A percentile compares a stretch with the other conserved stretches of the same genome.
Evolutionary conservation across 1,139 yeast species (phyloP).

Genomic region (Blastobotrys raffinosifermentans): DNA sequence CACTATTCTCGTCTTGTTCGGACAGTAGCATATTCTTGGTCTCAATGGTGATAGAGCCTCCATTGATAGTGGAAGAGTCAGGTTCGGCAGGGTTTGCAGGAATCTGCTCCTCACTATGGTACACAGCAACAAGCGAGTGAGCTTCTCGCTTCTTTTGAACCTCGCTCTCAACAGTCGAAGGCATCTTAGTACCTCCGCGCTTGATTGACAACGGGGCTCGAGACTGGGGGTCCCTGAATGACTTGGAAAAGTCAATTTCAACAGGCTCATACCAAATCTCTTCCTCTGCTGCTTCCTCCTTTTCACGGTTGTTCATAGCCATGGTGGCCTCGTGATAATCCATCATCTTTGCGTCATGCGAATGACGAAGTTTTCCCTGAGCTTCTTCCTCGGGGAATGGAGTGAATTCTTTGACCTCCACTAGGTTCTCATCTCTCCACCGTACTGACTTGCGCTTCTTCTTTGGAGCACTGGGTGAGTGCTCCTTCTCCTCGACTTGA

Average conservation of each 20-base stretch:
- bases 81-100: slow-evolving; percentile 31
- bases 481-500: neutral
- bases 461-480: neutral
- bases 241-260: slow-evolving; percentile 21
- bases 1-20: no score
- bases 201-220: slow-evolving; percentile 21
- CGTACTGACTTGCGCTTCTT: slow-evolving; percentile 30
- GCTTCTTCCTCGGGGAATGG: slow-evolving; percentile 39
- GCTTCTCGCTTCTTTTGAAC: slow-evolving; percentile 27
- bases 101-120: slow-evolving; percentile 24
- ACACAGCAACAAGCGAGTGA: slow-evolving; percentile 24
- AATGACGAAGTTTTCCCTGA: slow-evolving; percentile 28
- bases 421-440: slow-evolving; percentile 37
- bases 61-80: slow-evolving; percentile 9
- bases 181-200: slow-evolving; percentile 28
- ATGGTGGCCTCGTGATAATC: slow-evolving; percentile 31
- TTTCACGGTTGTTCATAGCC: slow-evolving; percentile 16
- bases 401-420: slow-evolving; percentile 40
- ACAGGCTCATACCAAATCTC: slow-evolving; percentile 30
- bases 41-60: slow-evolving; percentile 1
- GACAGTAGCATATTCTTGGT: slow-evolving; percentile 15
- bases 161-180: slow-evolving; percentile 26
- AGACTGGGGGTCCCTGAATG: slow-evolving; percentile 10
- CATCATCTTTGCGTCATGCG: slow-evolving; percentile 24
- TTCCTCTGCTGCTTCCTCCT: slow-evolving; percentile 26